Evolutionary conservation across 805 yeast species (phyloP), one percentile per base, ranked within the genome.

Genomic region (Cyberlindnera amylophila): DNA sequence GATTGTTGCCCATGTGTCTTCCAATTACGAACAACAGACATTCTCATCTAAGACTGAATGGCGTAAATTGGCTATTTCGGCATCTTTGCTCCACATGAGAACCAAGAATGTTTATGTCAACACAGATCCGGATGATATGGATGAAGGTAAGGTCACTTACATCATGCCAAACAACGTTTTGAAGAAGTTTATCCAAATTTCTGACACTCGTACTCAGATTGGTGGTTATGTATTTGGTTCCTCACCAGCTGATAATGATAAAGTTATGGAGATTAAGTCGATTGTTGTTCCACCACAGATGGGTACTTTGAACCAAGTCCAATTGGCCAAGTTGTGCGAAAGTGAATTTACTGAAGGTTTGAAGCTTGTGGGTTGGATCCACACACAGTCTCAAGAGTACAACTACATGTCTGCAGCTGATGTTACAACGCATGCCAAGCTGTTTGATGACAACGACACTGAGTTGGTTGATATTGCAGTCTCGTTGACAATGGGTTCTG

Each of bases 281-380:
- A 73, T 91, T 49, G 95, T 78, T 0, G 57, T 91, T 57, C 84
- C 86, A 6, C 98, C 98, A 0, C 99, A 93, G 63, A 67, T 89
- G 32, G 97, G 97, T 2, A 81, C 75, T 46, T 67, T 74, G 23
- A 79, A 76, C 46, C 66, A 77, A 4, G 79, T 89, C 12, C 36
- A 38, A 4, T 32, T 58, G 37, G 42, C 54, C 16, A 51, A 49
- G 32, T 11, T 49, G 2, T 37, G 42, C 33, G 70, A 88, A 42
- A 80, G 91, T 4, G 64, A 66, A 16, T 66, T 65, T 35, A 53
- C 75, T 10, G 68, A 71, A n/a, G 84, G 77, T 2, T 61, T 87
- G 28, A 90, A 88, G 55, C 75, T 93, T 5, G 62, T 93, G 14
- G 99, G 99, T 1, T 86, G 96, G 96, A 75, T 93, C n/a, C 97